A percentile compares a stretch with the other conserved stretches of the same genome.
These are phyloP conservation scores for Boletus huronensis DNA, from an alignment of 768 basidiomycete genomes.

Conservation along the genomic window DNA sequence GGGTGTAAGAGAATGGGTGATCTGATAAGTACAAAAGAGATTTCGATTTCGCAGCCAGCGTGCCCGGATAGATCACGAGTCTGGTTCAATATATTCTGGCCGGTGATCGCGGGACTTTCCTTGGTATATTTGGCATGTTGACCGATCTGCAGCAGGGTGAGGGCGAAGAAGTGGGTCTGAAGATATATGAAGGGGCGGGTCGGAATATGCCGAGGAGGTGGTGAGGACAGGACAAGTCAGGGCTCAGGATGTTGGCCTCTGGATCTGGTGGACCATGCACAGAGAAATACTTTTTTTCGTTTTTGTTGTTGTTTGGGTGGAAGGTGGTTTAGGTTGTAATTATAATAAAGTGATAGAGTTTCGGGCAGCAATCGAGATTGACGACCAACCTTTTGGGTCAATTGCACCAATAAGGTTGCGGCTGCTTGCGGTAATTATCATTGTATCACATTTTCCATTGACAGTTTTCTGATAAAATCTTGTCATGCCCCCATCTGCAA, in stretches of 20 bases:
- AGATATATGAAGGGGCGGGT: conserved; percentile 3
- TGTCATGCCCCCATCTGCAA: conserved; percentile 11
- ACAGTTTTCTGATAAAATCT: conserved; percentile 29
- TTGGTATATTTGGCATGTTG: conserved; percentile 8
- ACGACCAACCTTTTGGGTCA: conserved; percentile 40
- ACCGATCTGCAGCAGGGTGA: conserved; percentile 20
- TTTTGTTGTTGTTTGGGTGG: conserved; percentile 4
- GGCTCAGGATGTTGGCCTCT: background rate
- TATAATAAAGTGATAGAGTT: conserved; percentile 57
- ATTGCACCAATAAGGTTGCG: conserved; percentile 36
- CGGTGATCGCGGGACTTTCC: conserved; percentile 27
- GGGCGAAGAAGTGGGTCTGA: conserved; percentile 18
- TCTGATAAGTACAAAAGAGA: conserved; percentile 16
- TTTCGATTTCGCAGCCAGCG: background rate
- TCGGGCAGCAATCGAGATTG: conserved; percentile 41
- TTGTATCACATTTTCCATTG: conserved; percentile 21
- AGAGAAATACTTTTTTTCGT: conserved; percentile 1
- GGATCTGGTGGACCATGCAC: background rate
- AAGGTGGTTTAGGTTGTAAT: conserved; percentile 45
- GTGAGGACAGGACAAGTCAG: background rate
- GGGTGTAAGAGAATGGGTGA: background rate
- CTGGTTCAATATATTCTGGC: background rate
- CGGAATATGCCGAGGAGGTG: conserved; percentile 10
- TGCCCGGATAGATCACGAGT: background rate
- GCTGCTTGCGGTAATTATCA: conserved; percentile 27